These are phyloP conservation scores for Pelargonium australe DNA, from an alignment of 441 rosid species.

Conservation along the genomic window DNA sequence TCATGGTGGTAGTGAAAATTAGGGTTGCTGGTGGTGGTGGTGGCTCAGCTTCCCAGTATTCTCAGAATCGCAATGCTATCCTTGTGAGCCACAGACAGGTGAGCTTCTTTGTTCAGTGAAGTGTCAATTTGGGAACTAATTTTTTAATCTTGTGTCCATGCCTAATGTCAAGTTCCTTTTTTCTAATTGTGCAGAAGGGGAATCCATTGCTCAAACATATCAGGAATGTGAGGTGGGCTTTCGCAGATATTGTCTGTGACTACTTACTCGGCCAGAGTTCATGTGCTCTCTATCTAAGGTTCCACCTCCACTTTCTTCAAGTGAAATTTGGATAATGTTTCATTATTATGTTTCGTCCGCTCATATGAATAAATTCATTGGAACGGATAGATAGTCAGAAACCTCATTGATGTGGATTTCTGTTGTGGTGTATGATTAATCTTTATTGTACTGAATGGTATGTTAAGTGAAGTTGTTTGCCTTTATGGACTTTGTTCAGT, in stretches of 20 bases:
- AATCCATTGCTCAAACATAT: slow-evolving; percentile 87
- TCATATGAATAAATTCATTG: background rate
- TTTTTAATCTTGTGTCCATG: background rate
- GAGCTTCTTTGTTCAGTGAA: slow-evolving; percentile 10
- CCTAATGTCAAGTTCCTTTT: background rate
- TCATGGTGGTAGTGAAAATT: too few species aligned
- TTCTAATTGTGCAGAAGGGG: slow-evolving; percentile 64
- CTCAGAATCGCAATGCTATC: slow-evolving; percentile 70
- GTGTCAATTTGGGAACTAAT: background rate
- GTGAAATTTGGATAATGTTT: background rate
- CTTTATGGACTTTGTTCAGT: background rate
- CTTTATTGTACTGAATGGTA: background rate
- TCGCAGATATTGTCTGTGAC: slow-evolving; percentile 72
- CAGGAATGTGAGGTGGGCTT: slow-evolving; percentile 77
- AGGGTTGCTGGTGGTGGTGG: slow-evolving; percentile 21
- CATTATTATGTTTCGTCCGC: background rate
- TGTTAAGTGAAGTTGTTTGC: background rate
- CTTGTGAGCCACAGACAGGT: slow-evolving; percentile 93
- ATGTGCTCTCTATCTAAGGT: slow-evolving; percentile 91
- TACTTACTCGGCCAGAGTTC: slow-evolving; percentile 79
- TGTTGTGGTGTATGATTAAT: background rate
- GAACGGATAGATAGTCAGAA: background rate
- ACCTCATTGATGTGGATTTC: background rate
- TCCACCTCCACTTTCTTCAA: slow-evolving; percentile 17
- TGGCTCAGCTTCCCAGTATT: slow-evolving; percentile 26